Conservation (phyloP, 1,284 basidiomycete species). For the Melampsora occidentalis region DNA sequence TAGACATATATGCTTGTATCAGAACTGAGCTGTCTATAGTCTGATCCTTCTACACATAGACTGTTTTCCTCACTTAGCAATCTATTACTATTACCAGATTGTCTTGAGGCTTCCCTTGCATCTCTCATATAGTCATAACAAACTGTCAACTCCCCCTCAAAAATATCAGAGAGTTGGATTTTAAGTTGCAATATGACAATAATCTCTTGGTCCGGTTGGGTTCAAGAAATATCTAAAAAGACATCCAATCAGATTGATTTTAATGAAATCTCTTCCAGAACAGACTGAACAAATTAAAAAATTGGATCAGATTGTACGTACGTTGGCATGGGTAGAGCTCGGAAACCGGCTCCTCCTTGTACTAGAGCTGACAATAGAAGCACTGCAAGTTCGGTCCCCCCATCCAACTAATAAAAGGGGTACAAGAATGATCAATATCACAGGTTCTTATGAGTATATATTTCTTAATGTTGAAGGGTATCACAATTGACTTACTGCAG, state of each 20-base stretch:
- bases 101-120: too few species aligned
- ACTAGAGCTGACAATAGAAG: constrained; percentile 20
- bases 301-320: neutral
- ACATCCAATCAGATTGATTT: neutral
- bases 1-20: too few species aligned
- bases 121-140: too few species aligned
- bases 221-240: neutral
- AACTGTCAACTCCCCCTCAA: too few species aligned
- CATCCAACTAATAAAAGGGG: constrained; percentile 16
- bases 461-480: neutral
- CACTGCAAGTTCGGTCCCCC: constrained; percentile 28
- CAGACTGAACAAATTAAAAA: neutral
- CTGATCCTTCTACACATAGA: too few species aligned
- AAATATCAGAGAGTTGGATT: too few species aligned
- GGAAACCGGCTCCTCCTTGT: constrained; percentile 37
- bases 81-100: too few species aligned
- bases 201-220: constrained; percentile 3
- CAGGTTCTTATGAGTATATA: neutral
- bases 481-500: constrained; percentile 29
- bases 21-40: too few species aligned
- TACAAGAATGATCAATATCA: neutral
- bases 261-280: neutral
- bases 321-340: constrained; percentile 26
- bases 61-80: too few species aligned
- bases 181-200: neutral